A percentile compares a stretch with the other conserved stretches of the same genome.
These are phyloP conservation scores for Quercus aquifolioides DNA, from an alignment of 306 rosid species.

Conservation along the genomic window DNA sequence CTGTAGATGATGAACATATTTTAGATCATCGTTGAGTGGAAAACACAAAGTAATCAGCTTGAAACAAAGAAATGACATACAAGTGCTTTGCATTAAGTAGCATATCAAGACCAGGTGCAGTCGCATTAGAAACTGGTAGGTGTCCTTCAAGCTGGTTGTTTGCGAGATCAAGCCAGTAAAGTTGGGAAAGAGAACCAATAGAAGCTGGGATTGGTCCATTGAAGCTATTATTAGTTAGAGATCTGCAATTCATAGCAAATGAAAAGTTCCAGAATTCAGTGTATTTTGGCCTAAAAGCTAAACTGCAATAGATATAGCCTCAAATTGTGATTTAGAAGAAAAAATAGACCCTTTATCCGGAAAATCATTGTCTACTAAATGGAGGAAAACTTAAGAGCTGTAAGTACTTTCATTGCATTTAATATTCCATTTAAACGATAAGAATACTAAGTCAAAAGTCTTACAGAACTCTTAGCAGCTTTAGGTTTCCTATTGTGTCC, in stretches of 20 bases:
- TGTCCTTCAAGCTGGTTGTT: slow-evolving; percentile 31
- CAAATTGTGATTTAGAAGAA: neutral
- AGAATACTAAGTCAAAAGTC: no score
- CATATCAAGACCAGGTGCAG: slow-evolving; percentile 33
- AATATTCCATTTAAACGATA: no score
- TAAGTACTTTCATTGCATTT: no score
- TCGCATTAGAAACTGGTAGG: slow-evolving; percentile 30
- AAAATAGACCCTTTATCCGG: neutral
- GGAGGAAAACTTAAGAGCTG: no score
- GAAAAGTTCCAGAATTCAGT: neutral
- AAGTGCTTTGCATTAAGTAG: slow-evolving; percentile 30
- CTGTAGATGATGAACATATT: slow-evolving; percentile 6
- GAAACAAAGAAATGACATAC: slow-evolving; percentile 16
- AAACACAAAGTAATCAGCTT: no score
- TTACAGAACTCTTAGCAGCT: no score
- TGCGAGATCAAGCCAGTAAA: slow-evolving; percentile 38
- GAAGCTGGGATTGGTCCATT: slow-evolving; percentile 34
- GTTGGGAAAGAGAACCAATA: slow-evolving; percentile 38
- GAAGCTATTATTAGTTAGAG: slow-evolving; percentile 34
- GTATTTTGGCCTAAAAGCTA: neutral
- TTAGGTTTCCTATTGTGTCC: no score
- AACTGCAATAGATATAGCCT: neutral
- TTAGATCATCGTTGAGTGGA: neutral
- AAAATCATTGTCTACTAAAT: no score
- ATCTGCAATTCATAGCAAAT: slow-evolving; percentile 14